Percentiles rank a stretch among this genome's conserved stretches.
Conservation (phyloP, 148 eudicot species). For the Rhododendron ovatum region DNA sequence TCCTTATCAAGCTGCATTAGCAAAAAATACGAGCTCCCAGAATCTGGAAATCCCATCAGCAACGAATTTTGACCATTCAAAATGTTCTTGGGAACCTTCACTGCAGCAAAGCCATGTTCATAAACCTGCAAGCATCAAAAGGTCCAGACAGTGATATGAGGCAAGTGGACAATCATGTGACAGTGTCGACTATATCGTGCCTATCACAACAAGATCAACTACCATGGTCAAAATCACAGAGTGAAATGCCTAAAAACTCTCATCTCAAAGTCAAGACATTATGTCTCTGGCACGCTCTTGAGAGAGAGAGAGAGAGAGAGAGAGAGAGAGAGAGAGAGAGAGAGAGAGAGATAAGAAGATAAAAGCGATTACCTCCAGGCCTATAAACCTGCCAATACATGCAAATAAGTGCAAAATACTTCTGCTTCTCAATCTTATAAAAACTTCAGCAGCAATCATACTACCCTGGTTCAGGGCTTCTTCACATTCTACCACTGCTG, state of each 20-base stretch:
- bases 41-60: conserved; percentile 85
- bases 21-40: conserved; percentile 74
- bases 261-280: neutral
- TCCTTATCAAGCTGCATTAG: conserved; percentile 84
- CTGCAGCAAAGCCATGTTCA: conserved; percentile 67
- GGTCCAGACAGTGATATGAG: neutral
- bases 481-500: conserved; percentile 71
- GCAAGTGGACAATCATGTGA: neutral
- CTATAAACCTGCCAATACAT: conserved; percentile 82
- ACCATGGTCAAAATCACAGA: neutral
- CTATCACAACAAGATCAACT: neutral
- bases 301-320: neutral
- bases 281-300: neutral
- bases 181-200: neutral
- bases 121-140: conserved; percentile 55
- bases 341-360: too few species aligned
- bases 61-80: conserved; percentile 58
- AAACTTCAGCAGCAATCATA: conserved; percentile 64
- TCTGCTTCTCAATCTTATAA: conserved; percentile 70
- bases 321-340: neutral
- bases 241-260: neutral
- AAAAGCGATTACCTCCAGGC: conserved; percentile 62
- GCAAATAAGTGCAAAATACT: conserved; percentile 85
- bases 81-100: conserved; percentile 61
- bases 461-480: conserved; percentile 83